phyloP scores from a whole-genome alignment of 345 rosid species.

The Erysimum cheiranthoides region DNA sequence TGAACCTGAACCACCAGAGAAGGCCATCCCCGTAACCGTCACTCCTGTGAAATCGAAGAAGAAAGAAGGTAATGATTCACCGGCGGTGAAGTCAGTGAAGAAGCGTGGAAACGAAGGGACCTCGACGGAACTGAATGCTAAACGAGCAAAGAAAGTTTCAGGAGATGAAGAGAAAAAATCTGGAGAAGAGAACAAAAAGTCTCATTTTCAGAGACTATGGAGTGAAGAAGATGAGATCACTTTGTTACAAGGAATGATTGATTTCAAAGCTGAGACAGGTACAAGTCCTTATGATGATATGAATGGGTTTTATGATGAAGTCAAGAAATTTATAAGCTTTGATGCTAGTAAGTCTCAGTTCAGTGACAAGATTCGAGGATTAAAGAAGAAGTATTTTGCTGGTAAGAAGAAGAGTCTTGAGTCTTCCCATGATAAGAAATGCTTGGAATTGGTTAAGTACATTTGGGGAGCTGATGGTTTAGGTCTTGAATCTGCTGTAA shows the following conservation, averaged over 20 bases:
- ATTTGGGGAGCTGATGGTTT: conserved; percentile 43
- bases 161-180: neutral
- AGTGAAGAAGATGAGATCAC: conserved; percentile 51
- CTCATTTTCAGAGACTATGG: conserved; percentile 42
- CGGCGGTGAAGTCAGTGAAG: conserved; percentile 6
- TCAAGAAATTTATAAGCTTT: conserved; percentile 40
- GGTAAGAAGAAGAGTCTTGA: conserved; percentile 28
- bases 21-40: neutral
- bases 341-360: conserved; percentile 41
- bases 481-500: no score
- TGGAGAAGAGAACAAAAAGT: neutral
- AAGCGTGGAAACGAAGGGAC: conserved; percentile 18
- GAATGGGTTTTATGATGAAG: conserved; percentile 38
- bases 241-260: conserved; percentile 45
- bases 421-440: conserved; percentile 38
- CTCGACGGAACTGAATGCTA: neutral
- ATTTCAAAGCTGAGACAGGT: conserved; percentile 38
- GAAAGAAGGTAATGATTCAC: conserved; percentile 17
- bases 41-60: conserved; percentile 14
- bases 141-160: conserved; percentile 24
- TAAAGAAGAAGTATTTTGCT: conserved; percentile 48
- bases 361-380: conserved; percentile 45
- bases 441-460: conserved; percentile 36
- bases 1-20: neutral
- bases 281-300: conserved; percentile 38